A percentile compares a stretch with the other conserved stretches of the same genome.
Evolutionary conservation across 2,329 filamentous ascomycete genomes (phyloP).

Genomic region (Penicillium hordei): DNA sequence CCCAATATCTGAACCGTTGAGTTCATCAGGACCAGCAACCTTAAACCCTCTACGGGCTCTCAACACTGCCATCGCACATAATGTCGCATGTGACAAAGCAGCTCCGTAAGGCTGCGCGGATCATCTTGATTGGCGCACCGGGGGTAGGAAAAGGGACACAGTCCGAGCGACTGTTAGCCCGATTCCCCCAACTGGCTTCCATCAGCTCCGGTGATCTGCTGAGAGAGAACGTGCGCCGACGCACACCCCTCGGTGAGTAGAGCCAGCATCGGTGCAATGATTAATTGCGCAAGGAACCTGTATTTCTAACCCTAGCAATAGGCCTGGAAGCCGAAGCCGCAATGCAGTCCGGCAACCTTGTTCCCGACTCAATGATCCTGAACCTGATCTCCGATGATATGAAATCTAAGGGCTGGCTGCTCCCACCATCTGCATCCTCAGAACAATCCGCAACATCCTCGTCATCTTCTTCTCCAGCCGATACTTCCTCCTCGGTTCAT

Average conservation of each 20-base stretch:
- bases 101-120: slow-evolving; percentile 77
- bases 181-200: slow-evolving; percentile 83
- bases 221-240: slow-evolving; percentile 85
- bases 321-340: slow-evolving; percentile 86
- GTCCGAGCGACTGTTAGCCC: slow-evolving; percentile 79
- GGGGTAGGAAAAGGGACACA: slow-evolving; percentile 97
- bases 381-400: slow-evolving; percentile 91
- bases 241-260: slow-evolving; percentile 74
- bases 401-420: slow-evolving; percentile 79
- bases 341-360: slow-evolving; percentile 86
- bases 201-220: slow-evolving; percentile 94
- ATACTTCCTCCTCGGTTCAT: slow-evolving; percentile 27
- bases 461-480: slow-evolving; percentile 4
- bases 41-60: background rate
- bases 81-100: slow-evolving; percentile 45
- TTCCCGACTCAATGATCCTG: slow-evolving; percentile 87
- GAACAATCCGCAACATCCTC: background rate
- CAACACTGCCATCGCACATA: background rate
- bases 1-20: slow-evolving; percentile 5
- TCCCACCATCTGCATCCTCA: slow-evolving; percentile 38
- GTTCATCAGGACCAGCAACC: slow-evolving; percentile 4
- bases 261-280: background rate
- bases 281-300: background rate
- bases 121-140: slow-evolving; percentile 94
- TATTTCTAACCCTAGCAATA: slow-evolving; percentile 40